A percentile compares a stretch with the other conserved stretches of the same genome.
Conservation (phyloP, 2,329 filamentous ascomycete species). For the Xylariomycetidae sp. region DNA sequence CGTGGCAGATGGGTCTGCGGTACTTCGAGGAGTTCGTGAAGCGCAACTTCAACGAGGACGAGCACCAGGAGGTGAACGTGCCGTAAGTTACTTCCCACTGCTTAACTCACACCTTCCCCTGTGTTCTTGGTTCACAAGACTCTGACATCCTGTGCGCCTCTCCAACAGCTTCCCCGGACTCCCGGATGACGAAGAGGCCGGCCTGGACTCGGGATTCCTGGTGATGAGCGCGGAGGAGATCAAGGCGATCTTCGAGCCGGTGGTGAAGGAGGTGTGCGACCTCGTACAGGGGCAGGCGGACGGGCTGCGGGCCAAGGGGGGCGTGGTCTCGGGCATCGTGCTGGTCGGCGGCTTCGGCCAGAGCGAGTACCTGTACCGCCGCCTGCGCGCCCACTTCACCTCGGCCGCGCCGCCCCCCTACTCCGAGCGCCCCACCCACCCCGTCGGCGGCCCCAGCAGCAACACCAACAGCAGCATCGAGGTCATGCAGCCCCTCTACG, state of each 20-base stretch:
- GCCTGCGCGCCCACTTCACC: constrained; percentile 63
- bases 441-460: constrained; percentile 22
- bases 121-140: background rate
- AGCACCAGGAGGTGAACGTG: constrained; percentile 70
- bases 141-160: background rate
- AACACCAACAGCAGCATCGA: constrained; percentile 55
- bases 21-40: constrained; percentile 86
- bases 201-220: constrained; percentile 70
- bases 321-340: constrained; percentile 66
- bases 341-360: constrained; percentile 78
- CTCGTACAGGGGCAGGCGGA: constrained; percentile 63
- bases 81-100: constrained; percentile 43
- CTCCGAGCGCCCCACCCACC: constrained; percentile 64
- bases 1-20: constrained; percentile 71
- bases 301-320: constrained; percentile 53
- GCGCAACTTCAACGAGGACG: constrained; percentile 74
- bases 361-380: constrained; percentile 68
- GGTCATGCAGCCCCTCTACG: constrained; percentile 76
- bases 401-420: constrained; percentile 52
- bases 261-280: constrained; percentile 64
- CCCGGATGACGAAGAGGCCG: constrained; percentile 68
- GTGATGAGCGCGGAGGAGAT: constrained; percentile 64
- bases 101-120: constrained; percentile 1
- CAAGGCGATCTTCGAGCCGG: constrained; percentile 69
- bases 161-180: constrained; percentile 59